Conservation (phyloP, 2,329 filamentous ascomycete species). For the Talaromyces funiculosus region DNA sequence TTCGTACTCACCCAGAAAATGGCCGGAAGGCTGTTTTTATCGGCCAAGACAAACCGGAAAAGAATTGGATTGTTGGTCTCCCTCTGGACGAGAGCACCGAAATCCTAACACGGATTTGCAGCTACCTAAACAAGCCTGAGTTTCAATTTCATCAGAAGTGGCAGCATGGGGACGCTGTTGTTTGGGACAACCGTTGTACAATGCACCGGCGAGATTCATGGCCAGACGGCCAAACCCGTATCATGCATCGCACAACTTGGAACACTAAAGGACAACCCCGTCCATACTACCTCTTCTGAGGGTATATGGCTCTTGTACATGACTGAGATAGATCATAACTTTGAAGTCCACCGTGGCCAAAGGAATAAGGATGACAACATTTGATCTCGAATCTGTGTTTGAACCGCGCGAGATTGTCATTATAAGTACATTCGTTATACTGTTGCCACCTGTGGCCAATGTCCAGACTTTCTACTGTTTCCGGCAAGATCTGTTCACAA, state of each 20-base stretch:
- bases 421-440: neutral
- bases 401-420: neutral
- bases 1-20: neutral
- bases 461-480: neutral
- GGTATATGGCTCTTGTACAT: neutral
- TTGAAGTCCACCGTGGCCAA: neutral
- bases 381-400: neutral
- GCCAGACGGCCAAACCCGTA: neutral
- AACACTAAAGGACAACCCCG: neutral
- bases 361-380: neutral
- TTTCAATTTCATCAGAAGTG: neutral
- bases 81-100: neutral
- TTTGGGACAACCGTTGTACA: neutral
- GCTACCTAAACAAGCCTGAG: neutral
- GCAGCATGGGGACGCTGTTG: neutral
- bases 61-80: neutral
- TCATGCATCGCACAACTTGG: neutral
- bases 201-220: neutral
- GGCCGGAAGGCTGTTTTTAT: neutral
- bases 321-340: neutral
- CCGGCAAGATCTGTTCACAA: neutral
- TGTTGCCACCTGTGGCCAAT: neutral
- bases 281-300: neutral
- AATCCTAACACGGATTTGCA: neutral
- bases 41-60: neutral